Evolutionary conservation across 352 stramenopile species (phyloP), one percentile per base, ranked within the genome.

Genomic region (Phytopythium helicoides): DNA sequence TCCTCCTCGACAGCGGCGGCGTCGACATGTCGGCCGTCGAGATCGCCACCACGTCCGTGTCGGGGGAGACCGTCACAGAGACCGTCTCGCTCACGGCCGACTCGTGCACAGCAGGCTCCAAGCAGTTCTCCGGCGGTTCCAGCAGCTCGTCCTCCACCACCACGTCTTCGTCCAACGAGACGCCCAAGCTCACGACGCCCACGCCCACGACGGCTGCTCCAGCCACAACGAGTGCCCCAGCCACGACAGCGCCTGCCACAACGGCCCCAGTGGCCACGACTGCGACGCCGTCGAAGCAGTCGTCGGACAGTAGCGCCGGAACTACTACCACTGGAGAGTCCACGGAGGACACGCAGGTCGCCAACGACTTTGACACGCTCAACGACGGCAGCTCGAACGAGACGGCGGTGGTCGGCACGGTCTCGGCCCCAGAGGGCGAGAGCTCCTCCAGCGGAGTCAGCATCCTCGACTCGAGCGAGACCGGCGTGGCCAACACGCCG

Each of bases 1-100:
- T 66, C 52, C 23, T 87, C 22, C 46, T 82, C 2, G 67, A 83
- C 25, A 33, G 28, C 9, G 66, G 68, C n/a, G 54, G 54, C 5
- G 64, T 66, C 26, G 62, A 81, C 34, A 47, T 85, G 2, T 56
- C 40, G 4, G 58, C 50, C 19, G 39, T 85, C 0, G 64, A 58
- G 10, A 68, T 90, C 26, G 56, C 70, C 5, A 59, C 85, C 41
- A 90, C 76, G 38, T 83, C 80, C 50, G 56, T 79, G 14, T 74
- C 66, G 41, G 80, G 74, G 21, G 70, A 90, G 47, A 65, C 63
- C 40, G 74, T 89, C 41, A 59, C 69, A 35, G 76, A 86, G 42
- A 87, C 71, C 14, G 70, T 89, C 8, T 73, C 73, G n/a, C 66
- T 89, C 14, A 59, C 53, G 0, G 71, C 60, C 14, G 71, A 73